These are phyloP conservation scores for Alnus glutinosa DNA, from an alignment of 306 rosid species.

Conservation along the genomic window DNA sequence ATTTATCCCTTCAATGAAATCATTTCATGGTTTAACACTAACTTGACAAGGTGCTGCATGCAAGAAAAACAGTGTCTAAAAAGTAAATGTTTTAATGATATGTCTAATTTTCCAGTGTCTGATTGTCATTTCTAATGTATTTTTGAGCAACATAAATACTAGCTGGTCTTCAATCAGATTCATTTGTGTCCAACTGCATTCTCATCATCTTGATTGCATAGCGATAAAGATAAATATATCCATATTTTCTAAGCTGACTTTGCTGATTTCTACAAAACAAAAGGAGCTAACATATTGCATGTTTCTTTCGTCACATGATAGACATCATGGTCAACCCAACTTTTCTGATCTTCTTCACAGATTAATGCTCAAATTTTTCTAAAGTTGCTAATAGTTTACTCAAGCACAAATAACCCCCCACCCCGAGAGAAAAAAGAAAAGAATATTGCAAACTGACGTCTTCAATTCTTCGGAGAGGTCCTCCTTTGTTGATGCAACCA, in stretches of 20 bases:
- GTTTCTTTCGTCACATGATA: background rate
- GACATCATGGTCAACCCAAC: background rate
- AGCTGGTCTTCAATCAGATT: background rate
- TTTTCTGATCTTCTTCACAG: background rate
- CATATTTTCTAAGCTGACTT: background rate
- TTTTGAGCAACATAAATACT: background rate
- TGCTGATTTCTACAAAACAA: background rate
- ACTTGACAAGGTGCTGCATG: background rate
- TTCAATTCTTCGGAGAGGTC: conserved; percentile 70
- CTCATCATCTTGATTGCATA: background rate
- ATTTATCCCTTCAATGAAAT: background rate
- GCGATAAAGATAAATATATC: background rate
- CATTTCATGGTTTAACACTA: background rate
- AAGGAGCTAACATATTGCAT: background rate
- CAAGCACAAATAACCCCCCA: background rate
- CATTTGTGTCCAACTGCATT: background rate
- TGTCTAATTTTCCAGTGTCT: background rate
- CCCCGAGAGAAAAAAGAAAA: too few relatives aligned
- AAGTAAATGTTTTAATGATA: background rate
- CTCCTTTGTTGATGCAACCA: conserved; percentile 70
- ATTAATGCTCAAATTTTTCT: background rate
- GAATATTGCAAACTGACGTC: conserved; percentile 40
- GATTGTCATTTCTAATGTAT: background rate
- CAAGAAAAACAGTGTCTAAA: background rate
- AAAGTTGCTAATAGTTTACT: conserved; percentile 2